Evolutionary conservation across 805 yeast genomes (phyloP).

Genomic region (Yamadazyma olivae): DNA sequence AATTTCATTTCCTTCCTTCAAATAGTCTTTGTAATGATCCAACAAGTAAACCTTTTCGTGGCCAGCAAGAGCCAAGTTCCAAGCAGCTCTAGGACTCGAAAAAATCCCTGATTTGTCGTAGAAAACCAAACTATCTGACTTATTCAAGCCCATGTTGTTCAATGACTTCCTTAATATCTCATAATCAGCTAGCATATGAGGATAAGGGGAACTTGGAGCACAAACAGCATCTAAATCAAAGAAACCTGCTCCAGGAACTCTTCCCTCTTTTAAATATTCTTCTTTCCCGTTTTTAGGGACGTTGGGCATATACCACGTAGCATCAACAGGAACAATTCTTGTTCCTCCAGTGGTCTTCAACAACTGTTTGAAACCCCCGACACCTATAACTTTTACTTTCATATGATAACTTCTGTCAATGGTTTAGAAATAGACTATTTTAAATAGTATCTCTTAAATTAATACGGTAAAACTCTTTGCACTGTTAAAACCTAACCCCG

Average conservation of each 20-base stretch:
- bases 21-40: slow-evolving; percentile 63
- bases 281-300: slow-evolving; percentile 54
- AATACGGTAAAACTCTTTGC: too few species aligned
- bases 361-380: slow-evolving; percentile 8
- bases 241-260: slow-evolving; percentile 66
- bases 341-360: slow-evolving; percentile 10
- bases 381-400: slow-evolving; percentile 9
- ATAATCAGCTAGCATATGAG: slow-evolving; percentile 84
- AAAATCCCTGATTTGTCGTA: slow-evolving; percentile 86
- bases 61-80: slow-evolving; percentile 82
- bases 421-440: neutral
- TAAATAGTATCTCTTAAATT: too few species aligned
- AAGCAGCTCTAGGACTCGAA: slow-evolving; percentile 86
- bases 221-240: slow-evolving; percentile 76
- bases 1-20: slow-evolving; percentile 26
- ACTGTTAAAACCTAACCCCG: too few species aligned
- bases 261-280: slow-evolving; percentile 51
- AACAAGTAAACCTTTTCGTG: slow-evolving; percentile 68
- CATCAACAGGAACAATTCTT: slow-evolving; percentile 65
- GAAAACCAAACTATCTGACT: slow-evolving; percentile 62
- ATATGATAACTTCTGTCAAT: too few species aligned
- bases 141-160: slow-evolving; percentile 52
- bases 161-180: slow-evolving; percentile 53
- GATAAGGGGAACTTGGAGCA: slow-evolving; percentile 60
- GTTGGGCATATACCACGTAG: slow-evolving; percentile 92